Percentiles rank a stretch among this genome's conserved stretches.
phyloP scores from a whole-genome alignment of 2,329 filamentous ascomycete genomes.

The Hypoxylon sp. region DNA sequence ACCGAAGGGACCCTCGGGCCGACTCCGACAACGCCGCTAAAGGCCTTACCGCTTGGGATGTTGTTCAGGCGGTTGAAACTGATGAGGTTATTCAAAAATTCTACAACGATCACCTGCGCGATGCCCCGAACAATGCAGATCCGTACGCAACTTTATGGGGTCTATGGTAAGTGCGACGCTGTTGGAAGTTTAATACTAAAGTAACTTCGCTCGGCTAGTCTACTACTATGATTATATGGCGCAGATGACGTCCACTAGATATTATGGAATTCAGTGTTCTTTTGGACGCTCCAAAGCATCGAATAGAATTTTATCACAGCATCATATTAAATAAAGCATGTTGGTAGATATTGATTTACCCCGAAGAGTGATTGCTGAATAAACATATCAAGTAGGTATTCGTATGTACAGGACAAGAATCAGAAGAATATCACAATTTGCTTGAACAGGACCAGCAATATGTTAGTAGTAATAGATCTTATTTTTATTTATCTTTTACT shows the following conservation, averaged over 20 bases:
- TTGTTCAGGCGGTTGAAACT: neutral
- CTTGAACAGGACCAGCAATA: neutral
- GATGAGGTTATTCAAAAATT: conserved; percentile 14
- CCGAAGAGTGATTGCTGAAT: no score
- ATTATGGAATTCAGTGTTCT: neutral
- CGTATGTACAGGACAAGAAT: no score
- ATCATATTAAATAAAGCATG: no score
- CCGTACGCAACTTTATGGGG: conserved; percentile 9
- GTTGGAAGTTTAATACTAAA: neutral
- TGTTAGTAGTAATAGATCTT: neutral
- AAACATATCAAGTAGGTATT: no score
- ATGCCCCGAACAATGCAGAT: neutral
- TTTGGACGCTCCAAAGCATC: neutral
- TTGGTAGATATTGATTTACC: no score
- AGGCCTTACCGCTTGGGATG: neutral
- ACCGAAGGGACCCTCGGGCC: neutral
- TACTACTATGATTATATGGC: neutral
- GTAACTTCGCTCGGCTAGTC: neutral
- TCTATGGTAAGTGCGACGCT: neutral
- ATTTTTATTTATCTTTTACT: neutral
- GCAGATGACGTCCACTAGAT: neutral
- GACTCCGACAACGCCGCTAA: neutral
- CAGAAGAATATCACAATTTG: no score
- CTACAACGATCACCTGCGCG: conserved; percentile 19
- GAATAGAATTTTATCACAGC: no score